Base-by-base conservation (phyloP, 768 basidiomycete species). In the Serendipita indica region DNA sequence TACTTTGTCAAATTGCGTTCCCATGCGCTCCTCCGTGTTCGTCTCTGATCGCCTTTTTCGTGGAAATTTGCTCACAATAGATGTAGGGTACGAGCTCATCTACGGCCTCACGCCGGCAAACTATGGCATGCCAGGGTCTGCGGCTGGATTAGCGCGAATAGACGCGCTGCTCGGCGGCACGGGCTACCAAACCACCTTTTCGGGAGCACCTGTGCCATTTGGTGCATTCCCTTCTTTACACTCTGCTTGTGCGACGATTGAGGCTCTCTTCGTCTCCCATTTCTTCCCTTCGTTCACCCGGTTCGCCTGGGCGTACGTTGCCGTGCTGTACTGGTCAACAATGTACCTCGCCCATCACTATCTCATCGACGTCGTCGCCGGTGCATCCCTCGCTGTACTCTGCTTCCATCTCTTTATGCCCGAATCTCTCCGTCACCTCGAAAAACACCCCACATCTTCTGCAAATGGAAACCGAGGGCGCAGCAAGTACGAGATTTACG, bases 281-380 rank as follows among this genome's bases (percentile, higher is more conserved):
- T 97, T 98, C 73, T 98, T 97, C 80, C 88, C 89, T 0, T 76
- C 77, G 61, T 76, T 75, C 32, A 74, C 79, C 0, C 73, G 72
- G 2, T 83, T 77, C 63, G 81, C 82, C 22, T 97, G 91, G 89
- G 74, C 71, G 1, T 99, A 98, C 71, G 83, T 82, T 2, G 82
- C 79, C 3, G 72, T 89, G 16, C 79, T 99, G 3, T 98, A 94
- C 69, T 99, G 96, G 96, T 84, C 89, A 7, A 97, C 94, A 22
- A 98, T 98, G 94, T 97, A 94, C 74, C 84, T 94, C 65, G 89
- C 89, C 2, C 91, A 96, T 70, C 94, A 98, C 73, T 98, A 98
- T 75, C 85, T 99, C 67, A 92, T 99, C 72, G 96, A 99, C 67
- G 89, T 97, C 67, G 89, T 91, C 52, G 88, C 83, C 7, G 96